Base-by-base conservation (phyloP, 192 early-diverging fungal species). In the Glomus cerebriforme region DNA sequence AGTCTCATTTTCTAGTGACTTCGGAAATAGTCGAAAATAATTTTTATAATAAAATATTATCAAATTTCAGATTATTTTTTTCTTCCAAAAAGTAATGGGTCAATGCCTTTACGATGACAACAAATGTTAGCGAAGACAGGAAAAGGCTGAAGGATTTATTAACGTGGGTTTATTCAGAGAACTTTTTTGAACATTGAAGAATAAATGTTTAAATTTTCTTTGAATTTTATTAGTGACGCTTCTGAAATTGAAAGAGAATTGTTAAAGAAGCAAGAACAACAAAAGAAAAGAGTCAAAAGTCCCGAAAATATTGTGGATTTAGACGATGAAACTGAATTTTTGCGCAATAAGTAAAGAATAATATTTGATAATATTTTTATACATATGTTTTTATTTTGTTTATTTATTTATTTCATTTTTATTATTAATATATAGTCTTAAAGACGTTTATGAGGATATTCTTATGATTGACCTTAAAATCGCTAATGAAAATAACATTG, bases 401-500 rank as follows among this genome's bases (percentile, higher is more conserved):
- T 22, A 22, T 34, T 17, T 22, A 15, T 4, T 22, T 17, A 22
- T 37, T 67, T 66, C 3, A 32, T 34, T 17, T 31, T 34, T 62
- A 22, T 62, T 34, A 24, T 4, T 32, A 32, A 32, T 65, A 68
- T 68, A 67, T 27, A 90, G 89, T 63, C 78, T 90, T 15, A 86
- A 87, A 66, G 79, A 82, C 34, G 66, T 87, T 12, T 90, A 88
- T 65, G 84, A 85, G 58, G 75, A 80, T 12, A 78, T 87, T 43
- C 49, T 90, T 26, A 70, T 86, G 12, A 82, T 64, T 22, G 87
- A 90, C 77, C 67, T 88, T 10, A 65, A 82, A 59, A 81, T 84
- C 67, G 87, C 89, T 60, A 83, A 81, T 49, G 80, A 86, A 49
- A 81, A 87, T 60, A 83, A 81, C 24, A 85, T 87, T 59, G 87